Conservation (phyloP, 768 basidiomycete species). For the Lactarius hatsudake region DNA sequence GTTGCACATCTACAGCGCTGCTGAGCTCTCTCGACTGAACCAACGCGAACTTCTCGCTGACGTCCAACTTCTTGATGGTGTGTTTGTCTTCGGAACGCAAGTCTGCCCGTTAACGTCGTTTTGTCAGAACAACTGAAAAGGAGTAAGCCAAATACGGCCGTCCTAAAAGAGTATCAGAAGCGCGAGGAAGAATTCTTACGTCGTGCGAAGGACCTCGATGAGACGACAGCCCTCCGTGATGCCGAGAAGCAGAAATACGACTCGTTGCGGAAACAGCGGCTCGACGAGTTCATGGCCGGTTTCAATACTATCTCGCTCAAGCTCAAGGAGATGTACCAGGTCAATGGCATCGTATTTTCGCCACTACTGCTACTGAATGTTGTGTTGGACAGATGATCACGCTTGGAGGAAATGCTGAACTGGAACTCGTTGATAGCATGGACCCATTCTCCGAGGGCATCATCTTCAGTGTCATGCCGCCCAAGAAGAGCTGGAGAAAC, state of each 20-base stretch:
- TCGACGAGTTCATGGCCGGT: conserved; percentile 96
- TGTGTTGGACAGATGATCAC: conserved; percentile 82
- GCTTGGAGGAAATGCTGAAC: conserved; percentile 94
- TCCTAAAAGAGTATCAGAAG: conserved; percentile 85
- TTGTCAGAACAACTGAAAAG: conserved; percentile 75
- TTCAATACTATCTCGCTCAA: conserved; percentile 91
- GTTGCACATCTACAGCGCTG: conserved; percentile 64
- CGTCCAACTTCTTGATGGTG: conserved; percentile 82
- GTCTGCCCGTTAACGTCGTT: conserved; percentile 13
- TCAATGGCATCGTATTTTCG: conserved; percentile 34
- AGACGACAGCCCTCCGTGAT: conserved; percentile 72
- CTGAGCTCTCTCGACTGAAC: conserved; percentile 68
- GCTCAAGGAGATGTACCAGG: conserved; percentile 99
- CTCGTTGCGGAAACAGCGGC: conserved; percentile 75
- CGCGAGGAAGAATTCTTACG: conserved; percentile 90
- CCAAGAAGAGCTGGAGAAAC: conserved; percentile 99
- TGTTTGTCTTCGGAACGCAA: conserved; percentile 25
- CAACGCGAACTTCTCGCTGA: conserved; percentile 76
- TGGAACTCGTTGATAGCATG: conserved; percentile 95
- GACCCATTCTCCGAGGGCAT: conserved; percentile 99
- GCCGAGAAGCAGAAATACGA: conserved; percentile 83
- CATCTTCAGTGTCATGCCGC: conserved; percentile 98
- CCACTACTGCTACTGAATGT: conserved; percentile 10
- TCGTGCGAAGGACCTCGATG: conserved; percentile 84
- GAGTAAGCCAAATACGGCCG: conserved; percentile 80